Base-by-base conservation (phyloP, 192 early-diverging fungal genomes). In the Backusella macrospora region DNA sequence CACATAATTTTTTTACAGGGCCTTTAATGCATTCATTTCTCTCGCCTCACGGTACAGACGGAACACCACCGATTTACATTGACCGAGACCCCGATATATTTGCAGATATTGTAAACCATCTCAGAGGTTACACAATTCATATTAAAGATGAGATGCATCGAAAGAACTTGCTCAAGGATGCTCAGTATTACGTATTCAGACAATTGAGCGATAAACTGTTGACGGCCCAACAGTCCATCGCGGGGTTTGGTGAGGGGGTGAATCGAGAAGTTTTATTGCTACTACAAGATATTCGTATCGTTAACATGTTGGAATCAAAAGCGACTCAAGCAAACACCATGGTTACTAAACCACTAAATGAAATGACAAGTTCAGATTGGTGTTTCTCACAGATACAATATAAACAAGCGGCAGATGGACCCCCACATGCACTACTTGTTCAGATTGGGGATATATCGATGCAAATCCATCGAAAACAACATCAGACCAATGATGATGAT, bases 91-190 rank as follows among this genome's bases (percentile, higher is more conserved):
- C 87, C 0, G 85, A 89, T 14, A 77, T 83, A 15, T 89, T 89
- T 77, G 75, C 73, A 21, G 87, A 87, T 23, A 84, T 89, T 40
- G 40, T 89, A 13, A 75, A 76, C 34, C 86, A 87, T 78, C 74
- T 89, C 4, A 81, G 84, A 64, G 87, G 87, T 15, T 89, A 89
- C 37, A 82, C 85, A 7, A 82, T 89, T n/a, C 68, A 78, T 14
- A 81, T 89, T 52, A 76, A 79, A 52, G 84, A 87, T 64, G 86
- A 83, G 68, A 72, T 82, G 12, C 87, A 89, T 45, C 81, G 87
- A 43, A 78, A 72, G 46, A 89, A 89, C 59, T 37, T 89, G 10
- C 71, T 89, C 1, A 87, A 84, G 49, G 87, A 89, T 69, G 81
- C 86, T 0, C 72, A 82, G 38, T 89, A 85, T 68, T 87, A 82